Evolutionary conservation across 257 asterid genomes (phyloP).

Genomic region (Fraxinus quadrangulata): DNA sequence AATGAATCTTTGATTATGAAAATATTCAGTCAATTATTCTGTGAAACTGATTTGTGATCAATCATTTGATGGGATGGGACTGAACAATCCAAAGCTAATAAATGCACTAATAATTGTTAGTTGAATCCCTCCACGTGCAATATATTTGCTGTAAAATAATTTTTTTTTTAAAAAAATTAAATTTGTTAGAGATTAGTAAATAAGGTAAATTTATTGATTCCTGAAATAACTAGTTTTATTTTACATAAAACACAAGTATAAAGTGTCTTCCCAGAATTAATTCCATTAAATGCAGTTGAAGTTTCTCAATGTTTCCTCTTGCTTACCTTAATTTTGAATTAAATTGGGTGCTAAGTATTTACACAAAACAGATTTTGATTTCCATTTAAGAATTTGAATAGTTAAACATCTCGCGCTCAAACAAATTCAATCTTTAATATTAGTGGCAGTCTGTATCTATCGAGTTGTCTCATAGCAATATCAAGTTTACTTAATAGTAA

Average conservation of each 20-base stretch:
- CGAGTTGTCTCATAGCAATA: background rate
- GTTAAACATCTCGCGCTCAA: background rate
- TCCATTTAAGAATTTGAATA: too few species aligned
- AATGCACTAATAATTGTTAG: background rate
- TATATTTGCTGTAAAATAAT: background rate
- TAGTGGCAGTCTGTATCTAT: background rate
- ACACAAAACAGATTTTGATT: too few species aligned
- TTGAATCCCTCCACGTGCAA: background rate
- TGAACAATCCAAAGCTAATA: background rate
- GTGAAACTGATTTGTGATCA: background rate
- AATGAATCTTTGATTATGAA: conserved; percentile 5
- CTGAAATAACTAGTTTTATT: background rate
- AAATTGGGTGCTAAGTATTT: background rate
- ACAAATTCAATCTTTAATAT: too few species aligned
- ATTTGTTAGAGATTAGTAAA: too few species aligned
- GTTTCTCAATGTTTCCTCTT: background rate
- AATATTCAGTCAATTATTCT: background rate
- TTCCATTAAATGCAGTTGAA: background rate
- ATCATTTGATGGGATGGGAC: conserved; percentile 15
- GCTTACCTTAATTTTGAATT: background rate
- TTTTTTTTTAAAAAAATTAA: too few species aligned
- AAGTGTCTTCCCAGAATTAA: too few species aligned
- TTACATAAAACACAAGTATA: background rate
- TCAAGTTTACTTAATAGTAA: background rate
- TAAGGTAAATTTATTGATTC: too few species aligned